phyloP scores from a whole-genome alignment of 257 asterid genomes.

The Solanum commersonii region DNA sequence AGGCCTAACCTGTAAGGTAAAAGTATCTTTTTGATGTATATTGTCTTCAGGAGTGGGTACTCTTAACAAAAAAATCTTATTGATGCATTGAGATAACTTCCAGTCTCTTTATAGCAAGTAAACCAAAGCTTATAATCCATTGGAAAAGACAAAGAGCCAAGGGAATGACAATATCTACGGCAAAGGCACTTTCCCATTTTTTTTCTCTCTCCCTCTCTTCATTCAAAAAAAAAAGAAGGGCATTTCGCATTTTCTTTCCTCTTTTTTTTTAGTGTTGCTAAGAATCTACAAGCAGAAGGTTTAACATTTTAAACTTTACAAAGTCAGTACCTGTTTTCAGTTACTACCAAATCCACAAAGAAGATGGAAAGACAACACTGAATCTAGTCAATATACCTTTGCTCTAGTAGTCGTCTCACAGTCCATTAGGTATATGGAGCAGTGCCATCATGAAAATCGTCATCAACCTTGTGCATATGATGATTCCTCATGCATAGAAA shows the following conservation, averaged over 20 bases:
- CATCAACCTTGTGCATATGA: slow-evolving; percentile 74
- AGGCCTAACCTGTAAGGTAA: slow-evolving; percentile 56
- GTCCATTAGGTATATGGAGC: slow-evolving; percentile 90
- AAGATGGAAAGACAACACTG: neutral
- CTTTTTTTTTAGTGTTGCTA: slow-evolving; percentile 52
- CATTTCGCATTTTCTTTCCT: slow-evolving; percentile 43
- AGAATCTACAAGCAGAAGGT: slow-evolving; percentile 36
- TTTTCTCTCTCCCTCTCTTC: slow-evolving; percentile 36
- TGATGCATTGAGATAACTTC: neutral
- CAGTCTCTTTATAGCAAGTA: neutral
- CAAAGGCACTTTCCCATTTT: slow-evolving; percentile 74
- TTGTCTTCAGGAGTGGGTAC: neutral
- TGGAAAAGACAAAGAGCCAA: neutral
- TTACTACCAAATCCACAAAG: neutral
- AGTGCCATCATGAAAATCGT: slow-evolving; percentile 88
- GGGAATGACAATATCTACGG: slow-evolving; percentile 45
- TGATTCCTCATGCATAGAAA: slow-evolving; percentile 80
- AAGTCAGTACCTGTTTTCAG: neutral
- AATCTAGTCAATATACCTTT: slow-evolving; percentile 34
- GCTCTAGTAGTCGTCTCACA: slow-evolving; percentile 84
- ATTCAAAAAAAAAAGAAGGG: neutral
- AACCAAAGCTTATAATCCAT: neutral
- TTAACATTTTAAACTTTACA: neutral
- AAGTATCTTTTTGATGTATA: neutral
- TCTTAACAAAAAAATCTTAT: neutral